Base-by-base conservation (phyloP, 2,329 filamentous ascomycete species). In the Helicocarpus griseus region DNA sequence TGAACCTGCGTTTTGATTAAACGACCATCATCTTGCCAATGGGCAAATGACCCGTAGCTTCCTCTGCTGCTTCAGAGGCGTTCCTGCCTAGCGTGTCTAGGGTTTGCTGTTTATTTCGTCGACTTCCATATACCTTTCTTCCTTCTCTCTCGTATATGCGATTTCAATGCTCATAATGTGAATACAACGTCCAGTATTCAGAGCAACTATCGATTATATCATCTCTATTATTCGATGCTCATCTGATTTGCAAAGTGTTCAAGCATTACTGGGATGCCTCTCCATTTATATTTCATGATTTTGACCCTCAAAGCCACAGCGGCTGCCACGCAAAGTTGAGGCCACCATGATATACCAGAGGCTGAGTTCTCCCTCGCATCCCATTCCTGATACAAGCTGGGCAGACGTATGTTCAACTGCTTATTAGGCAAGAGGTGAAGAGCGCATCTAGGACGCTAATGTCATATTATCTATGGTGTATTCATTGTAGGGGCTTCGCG, bases 401-500 rank as follows among this genome's bases (percentile, higher is more conserved):
- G 55, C 57, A 49, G 56, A 59, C 58, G 56, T 58, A 55, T 39
- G 52, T 56, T 17, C 29, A 46, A 22, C 4, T 7, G 7, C 38
- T 24, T 41, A 13, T 19, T 22, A 17, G 8, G 11, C 11, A 14
- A 22, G n/a, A n/a, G n/a, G n/a, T n/a, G n/a, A n/a, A n/a, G n/a
- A n/a, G n/a, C n/a, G n/a, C n/a, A n/a, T n/a, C n/a, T n/a, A n/a
- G n/a, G n/a, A n/a, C n/a, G n/a, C n/a, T n/a, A n/a, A 41, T 41
- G 17, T 9, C 17, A 14, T 24, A 14, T 17, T 41, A 19, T 13
- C 17, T 41, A 3, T 17, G 17, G 39, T 24, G 39, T 22, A 22
- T 26, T 22, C 14, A 11, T 22, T 28, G 33, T 28, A 80, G 78
- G 78, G 78, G 57, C 71, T 81, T 14, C 74, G 78, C 52, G 78